phyloP scores from a whole-genome alignment of 805 yeast genomes.

The Middelhovenomyces tepae region DNA sequence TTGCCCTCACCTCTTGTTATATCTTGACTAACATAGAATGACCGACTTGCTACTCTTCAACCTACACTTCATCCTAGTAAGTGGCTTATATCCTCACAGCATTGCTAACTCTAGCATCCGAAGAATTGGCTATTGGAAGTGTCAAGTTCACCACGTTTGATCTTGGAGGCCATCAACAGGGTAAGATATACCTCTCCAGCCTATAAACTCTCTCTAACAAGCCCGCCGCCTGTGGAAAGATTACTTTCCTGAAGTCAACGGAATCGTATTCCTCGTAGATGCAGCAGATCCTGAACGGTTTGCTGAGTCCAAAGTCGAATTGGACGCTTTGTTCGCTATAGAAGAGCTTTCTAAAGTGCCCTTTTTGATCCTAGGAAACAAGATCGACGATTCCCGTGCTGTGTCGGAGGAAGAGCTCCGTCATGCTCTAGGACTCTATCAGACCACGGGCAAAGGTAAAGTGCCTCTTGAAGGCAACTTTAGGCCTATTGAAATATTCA shows the following conservation, averaged over 20 bases:
- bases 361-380: conserved; percentile 89
- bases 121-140: conserved; percentile 92
- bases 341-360: conserved; percentile 89
- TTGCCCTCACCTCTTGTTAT: not conserved
- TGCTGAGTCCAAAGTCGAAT: conserved; percentile 88
- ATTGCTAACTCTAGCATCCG: conserved; percentile 50
- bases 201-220: not conserved
- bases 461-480: conserved; percentile 55
- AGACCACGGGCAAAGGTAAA: conserved; percentile 85
- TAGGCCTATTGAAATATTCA: conserved; percentile 92
- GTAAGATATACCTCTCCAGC: not conserved
- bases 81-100: conserved; percentile 6
- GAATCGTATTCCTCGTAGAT: conserved; percentile 92
- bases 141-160: conserved; percentile 97
- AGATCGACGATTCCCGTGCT: conserved; percentile 89
- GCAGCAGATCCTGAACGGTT: conserved; percentile 96
- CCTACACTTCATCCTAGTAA: conserved; percentile 91
- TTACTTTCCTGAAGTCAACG: conserved; percentile 98
- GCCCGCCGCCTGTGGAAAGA: conserved; percentile 99
- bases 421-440: conserved; percentile 76
- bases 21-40: conserved; percentile 55
- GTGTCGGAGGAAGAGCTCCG: conserved; percentile 92
- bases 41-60: conserved; percentile 93
- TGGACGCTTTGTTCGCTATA: conserved; percentile 85
- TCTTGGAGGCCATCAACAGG: conserved; percentile 94